A percentile compares a stretch with the other conserved stretches of the same genome.
Conservation (phyloP, 306 rosid species). For the Echinosophora koreensis region DNA sequence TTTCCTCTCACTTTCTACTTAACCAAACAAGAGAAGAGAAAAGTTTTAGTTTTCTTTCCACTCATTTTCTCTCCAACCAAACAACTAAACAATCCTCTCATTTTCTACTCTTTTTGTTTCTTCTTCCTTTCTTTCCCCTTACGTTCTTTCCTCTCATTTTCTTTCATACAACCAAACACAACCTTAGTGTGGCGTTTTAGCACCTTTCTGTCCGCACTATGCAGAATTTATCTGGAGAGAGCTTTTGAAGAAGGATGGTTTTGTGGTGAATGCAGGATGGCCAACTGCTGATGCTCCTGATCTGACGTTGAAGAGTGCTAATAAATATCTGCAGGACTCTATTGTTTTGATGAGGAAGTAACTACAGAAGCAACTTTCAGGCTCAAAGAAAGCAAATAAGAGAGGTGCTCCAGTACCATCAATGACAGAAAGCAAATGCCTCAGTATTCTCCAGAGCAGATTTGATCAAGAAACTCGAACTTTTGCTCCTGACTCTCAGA, state of each 20-base stretch:
- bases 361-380: slow-evolving; percentile 83
- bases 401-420: slow-evolving; percentile 63
- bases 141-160: no score
- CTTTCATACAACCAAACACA: no score
- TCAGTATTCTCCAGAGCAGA: slow-evolving; percentile 67
- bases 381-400: slow-evolving; percentile 74
- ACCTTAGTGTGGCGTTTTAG: slow-evolving; percentile 73
- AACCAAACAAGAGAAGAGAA: no score
- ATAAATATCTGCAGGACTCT: slow-evolving; percentile 86
- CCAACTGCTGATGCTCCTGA: slow-evolving; percentile 80
- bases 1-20: no score
- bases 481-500: slow-evolving; percentile 67
- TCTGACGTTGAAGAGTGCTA: slow-evolving; percentile 76
- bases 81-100: no score
- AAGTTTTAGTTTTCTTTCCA: no score
- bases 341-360: slow-evolving; percentile 84
- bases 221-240: slow-evolving; percentile 88
- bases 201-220: slow-evolving; percentile 96
- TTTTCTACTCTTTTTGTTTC: no score
- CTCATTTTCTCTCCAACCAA: no score
- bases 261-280: slow-evolving; percentile 90
- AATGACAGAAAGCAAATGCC: slow-evolving; percentile 63
- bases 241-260: slow-evolving; percentile 81
- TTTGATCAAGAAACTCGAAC: slow-evolving; percentile 56
- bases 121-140: no score